A percentile compares a stretch with the other conserved stretches of the same genome.
Conservation (phyloP, 257 asterid genomes). For the Nicotiana sylvestris region DNA sequence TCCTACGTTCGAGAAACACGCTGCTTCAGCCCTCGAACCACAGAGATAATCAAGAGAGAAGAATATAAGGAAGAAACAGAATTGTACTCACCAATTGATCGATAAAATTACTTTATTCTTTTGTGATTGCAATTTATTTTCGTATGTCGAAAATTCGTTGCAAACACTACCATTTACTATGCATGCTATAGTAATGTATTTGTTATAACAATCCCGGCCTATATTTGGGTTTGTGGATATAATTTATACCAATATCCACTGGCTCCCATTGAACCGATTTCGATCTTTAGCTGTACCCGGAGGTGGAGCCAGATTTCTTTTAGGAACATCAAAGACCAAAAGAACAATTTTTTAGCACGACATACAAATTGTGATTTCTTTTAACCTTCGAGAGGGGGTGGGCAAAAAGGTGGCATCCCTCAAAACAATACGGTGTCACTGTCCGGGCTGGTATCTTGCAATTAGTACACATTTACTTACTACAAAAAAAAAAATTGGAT, state of each 20-base stretch:
- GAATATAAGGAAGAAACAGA: too few relatives aligned
- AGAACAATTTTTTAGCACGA: background rate
- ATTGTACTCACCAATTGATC: too few relatives aligned
- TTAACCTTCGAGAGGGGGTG: too few relatives aligned
- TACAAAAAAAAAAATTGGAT: background rate
- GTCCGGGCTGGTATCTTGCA: background rate
- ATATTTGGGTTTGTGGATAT: background rate
- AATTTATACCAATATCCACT: background rate
- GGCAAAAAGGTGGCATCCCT: background rate
- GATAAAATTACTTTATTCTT: too few relatives aligned
- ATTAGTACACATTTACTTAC: background rate
- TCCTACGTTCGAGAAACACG: too few relatives aligned
- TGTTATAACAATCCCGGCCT: background rate
- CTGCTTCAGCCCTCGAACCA: too few relatives aligned
- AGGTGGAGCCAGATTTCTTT: background rate
- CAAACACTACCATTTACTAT: background rate
- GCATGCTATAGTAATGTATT: background rate
- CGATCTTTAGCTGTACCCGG: background rate
- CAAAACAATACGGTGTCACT: background rate
- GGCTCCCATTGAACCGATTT: background rate
- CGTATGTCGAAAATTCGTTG: too few relatives aligned
- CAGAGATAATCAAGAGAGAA: too few relatives aligned
- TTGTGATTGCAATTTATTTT: too few relatives aligned
- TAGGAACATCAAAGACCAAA: background rate
- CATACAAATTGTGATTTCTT: too few relatives aligned